Conservation (phyloP, 805 yeast genomes). For the Cyberlindnera euphorbiiphila region DNA sequence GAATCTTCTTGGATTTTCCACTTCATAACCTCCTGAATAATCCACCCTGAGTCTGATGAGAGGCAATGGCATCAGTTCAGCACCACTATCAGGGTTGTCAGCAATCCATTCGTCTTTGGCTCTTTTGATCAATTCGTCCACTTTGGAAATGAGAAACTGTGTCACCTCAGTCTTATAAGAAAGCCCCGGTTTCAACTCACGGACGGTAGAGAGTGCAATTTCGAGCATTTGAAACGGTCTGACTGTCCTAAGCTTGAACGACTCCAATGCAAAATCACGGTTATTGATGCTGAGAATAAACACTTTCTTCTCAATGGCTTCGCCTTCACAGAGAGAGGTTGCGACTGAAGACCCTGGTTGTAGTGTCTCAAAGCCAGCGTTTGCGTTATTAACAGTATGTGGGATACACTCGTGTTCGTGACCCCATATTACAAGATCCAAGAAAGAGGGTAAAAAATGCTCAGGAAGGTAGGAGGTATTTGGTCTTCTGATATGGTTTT, state of each 20-base stretch:
- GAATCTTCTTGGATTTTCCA: slow-evolving; percentile 85
- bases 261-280: slow-evolving; percentile 50
- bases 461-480: slow-evolving; percentile 84
- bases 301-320: slow-evolving; percentile 68
- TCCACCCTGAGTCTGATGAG: slow-evolving; percentile 80
- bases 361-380: slow-evolving; percentile 66
- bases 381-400: slow-evolving; percentile 50
- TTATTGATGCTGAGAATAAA: slow-evolving; percentile 67
- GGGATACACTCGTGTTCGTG: slow-evolving; percentile 96
- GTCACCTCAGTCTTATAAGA: slow-evolving; percentile 59
- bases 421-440: slow-evolving; percentile 91
- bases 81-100: slow-evolving; percentile 30
- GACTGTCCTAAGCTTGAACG: slow-evolving; percentile 62
- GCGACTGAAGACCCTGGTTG: slow-evolving; percentile 96
- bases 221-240: slow-evolving; percentile 81
- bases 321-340: slow-evolving; percentile 84
- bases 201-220: slow-evolving; percentile 47
- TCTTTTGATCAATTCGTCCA: slow-evolving; percentile 59
- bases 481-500: slow-evolving; percentile 77
- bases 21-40: slow-evolving; percentile 85
- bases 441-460: slow-evolving; percentile 69
- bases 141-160: slow-evolving; percentile 54
- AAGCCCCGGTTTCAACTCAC: slow-evolving; percentile 55
- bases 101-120: slow-evolving; percentile 50
- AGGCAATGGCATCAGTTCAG: slow-evolving; percentile 62